Base-by-base conservation (phyloP, 371 early-diverging fungal genomes). In the Haplosporangium sp. region DNA sequence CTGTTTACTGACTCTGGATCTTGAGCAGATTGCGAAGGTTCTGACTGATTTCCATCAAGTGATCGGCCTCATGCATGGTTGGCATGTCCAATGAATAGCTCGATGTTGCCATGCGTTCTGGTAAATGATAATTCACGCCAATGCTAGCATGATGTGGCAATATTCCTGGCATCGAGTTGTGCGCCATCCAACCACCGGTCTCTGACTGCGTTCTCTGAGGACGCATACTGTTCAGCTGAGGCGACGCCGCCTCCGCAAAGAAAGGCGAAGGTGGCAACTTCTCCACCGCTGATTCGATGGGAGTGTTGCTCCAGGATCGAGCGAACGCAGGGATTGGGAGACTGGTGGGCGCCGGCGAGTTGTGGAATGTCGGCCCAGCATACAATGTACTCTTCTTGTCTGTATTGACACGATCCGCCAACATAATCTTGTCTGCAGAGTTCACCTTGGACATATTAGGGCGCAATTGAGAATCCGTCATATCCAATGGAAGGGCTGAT, bases 311-410 rank as follows among this genome's bases (percentile, higher is more conserved):
- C n/a, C 23, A 50, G 2, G 59, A 56, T 50, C 64, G 60, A 8
- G 48, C 63, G 60, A 92, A 91, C 23, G 89, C 86, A 54, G 94
- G 94, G 67, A 93, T 85, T 29, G 94, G 94, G 50, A 93, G 83
- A 36, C 86, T 84, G 59, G 86, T 86, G 7, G 94, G 89, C 21
- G 90, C 90, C 55, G 94, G 94, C 46, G 94, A 88, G 83, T 92
- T 93, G 69, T 90, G 92, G 71, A 93, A 93, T 45, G 88, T 90
- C 18, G 94, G 91, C 61, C 94, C 94, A 50, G 92, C 92, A 72
- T 92, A 93, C 42, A 89, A 79, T 11, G 55, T 55, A 20, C 20
- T 59, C 45, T 69, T 69, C 38, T 72, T 72, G 7, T 58, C 73
- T 14, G 64, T 29, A 45, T 46, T n/a, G 13, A 63, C 55, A 18